phyloP scores from a whole-genome alignment of 192 early-diverging fungal species.

The Phlyctochytrium bullatum region DNA sequence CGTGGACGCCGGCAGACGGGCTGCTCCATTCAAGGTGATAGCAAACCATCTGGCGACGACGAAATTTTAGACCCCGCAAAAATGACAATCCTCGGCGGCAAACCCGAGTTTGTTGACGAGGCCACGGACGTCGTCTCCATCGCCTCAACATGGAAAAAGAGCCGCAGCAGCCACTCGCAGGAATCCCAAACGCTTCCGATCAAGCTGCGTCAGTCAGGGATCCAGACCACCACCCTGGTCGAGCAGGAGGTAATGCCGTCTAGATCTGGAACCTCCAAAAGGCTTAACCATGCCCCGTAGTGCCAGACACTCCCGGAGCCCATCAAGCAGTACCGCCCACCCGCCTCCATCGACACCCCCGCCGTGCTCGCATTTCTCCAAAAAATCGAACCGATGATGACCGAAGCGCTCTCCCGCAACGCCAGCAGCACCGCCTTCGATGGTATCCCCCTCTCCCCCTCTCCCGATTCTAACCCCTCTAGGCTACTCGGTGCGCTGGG shows the following conservation, averaged over 20 bases:
- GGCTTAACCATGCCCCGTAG: constrained; percentile 15
- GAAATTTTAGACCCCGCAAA: not conserved
- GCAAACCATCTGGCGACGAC: too few relatives aligned
- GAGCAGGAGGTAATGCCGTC: constrained; percentile 13
- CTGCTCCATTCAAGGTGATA: too few relatives aligned
- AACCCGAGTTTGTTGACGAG: not conserved
- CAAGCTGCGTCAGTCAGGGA: too few relatives aligned
- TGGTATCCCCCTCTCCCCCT: constrained; percentile 9
- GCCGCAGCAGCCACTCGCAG: not conserved
- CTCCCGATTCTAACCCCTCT: not conserved
- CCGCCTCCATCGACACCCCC: constrained; percentile 24
- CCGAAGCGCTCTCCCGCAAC: constrained; percentile 40
- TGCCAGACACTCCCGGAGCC: constrained; percentile 36
- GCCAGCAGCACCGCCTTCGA: constrained; percentile 46
- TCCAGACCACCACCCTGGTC: constrained; percentile 2
- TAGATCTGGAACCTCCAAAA: not conserved
- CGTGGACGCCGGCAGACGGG: too few relatives aligned
- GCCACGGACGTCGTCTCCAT: not conserved
- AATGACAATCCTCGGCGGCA: not conserved
- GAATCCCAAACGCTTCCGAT: not conserved
- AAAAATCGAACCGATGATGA: constrained; percentile 37
- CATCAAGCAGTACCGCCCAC: constrained; percentile 1
- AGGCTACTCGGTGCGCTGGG: constrained; percentile 49
- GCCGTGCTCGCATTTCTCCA: constrained; percentile 31
- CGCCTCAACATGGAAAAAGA: not conserved